These are phyloP conservation scores for Pulveroboletus sp. DNA, from an alignment of 768 basidiomycete species.

Conservation along the genomic window DNA sequence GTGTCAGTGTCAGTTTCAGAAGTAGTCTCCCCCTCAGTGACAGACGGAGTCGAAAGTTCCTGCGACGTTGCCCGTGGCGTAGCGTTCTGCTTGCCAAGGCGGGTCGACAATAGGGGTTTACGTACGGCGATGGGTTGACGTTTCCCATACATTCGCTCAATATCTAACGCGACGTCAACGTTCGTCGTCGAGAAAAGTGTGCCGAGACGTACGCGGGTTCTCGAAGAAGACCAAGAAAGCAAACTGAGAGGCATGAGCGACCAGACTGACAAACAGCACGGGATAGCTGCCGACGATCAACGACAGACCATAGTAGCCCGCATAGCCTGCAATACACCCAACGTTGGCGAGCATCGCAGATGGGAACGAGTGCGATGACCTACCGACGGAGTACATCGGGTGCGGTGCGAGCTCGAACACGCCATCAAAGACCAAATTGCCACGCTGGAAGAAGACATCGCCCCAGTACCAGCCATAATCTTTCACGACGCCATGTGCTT, in stretches of 20 bases:
- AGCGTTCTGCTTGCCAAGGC: slow-evolving; percentile 13
- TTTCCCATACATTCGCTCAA: slow-evolving; percentile 90
- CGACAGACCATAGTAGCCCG: slow-evolving; percentile 96
- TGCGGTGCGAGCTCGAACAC: slow-evolving; percentile 93
- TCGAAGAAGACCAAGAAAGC: slow-evolving; percentile 94
- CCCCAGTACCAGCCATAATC: slow-evolving; percentile 99
- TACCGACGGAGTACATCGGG: slow-evolving; percentile 93
- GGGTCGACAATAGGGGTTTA: slow-evolving; percentile 47
- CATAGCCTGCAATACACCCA: slow-evolving; percentile 56
- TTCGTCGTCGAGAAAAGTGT: not conserved
- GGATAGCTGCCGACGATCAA: slow-evolving; percentile 85
- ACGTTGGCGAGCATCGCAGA: not conserved
- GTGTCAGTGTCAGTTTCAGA: slow-evolving; percentile 68
- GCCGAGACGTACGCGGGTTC: slow-evolving; percentile 76
- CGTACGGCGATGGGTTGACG: slow-evolving; percentile 87
- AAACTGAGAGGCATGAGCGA: slow-evolving; percentile 93
- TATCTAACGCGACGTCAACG: slow-evolving; percentile 48
- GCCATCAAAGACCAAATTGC: slow-evolving; percentile 91
- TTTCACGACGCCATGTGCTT: slow-evolving; percentile 95
- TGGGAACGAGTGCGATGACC: slow-evolving; percentile 3
- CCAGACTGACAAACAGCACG: slow-evolving; percentile 90
- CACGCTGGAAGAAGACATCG: slow-evolving; percentile 89
- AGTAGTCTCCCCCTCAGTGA: slow-evolving; percentile 67
- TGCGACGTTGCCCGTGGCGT: slow-evolving; percentile 16
- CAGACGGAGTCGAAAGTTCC: slow-evolving; percentile 51